Evolutionary conservation across 1,284 basidiomycete species (phyloP).

Genomic region (Megacollybia platyphylla): DNA sequence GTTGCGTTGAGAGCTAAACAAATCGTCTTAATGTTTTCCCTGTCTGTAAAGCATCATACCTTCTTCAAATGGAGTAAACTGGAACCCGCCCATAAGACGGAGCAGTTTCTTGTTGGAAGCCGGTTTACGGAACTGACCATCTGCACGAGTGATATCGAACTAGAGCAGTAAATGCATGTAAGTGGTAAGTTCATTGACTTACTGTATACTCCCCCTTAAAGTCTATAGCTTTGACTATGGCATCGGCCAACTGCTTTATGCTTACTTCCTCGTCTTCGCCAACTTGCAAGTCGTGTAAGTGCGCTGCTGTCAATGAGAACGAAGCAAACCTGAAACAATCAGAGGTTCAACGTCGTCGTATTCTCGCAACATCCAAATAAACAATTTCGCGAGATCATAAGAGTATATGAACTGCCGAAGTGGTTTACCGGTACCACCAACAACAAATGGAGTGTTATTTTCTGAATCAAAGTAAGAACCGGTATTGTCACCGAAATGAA

Average conservation of each 20-base stretch:
- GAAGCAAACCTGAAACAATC: constrained; percentile 63
- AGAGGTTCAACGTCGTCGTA: constrained; percentile 84
- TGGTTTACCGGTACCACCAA: constrained; percentile 79
- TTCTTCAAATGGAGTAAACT: constrained; percentile 77
- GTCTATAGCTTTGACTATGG: constrained; percentile 68
- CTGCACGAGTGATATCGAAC: constrained; percentile 60
- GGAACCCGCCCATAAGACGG: constrained; percentile 55
- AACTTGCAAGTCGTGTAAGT: constrained; percentile 30
- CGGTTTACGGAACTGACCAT: constrained; percentile 88
- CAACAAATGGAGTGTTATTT: constrained; percentile 70
- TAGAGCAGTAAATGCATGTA: constrained; percentile 8
- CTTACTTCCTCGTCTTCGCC: constrained; percentile 85
- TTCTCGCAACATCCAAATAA: constrained; percentile 84
- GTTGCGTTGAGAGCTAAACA: constrained; percentile 49
- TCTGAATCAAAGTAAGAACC: constrained; percentile 29
- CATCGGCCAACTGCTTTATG: constrained; percentile 75
- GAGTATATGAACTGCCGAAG: constrained; percentile 91
- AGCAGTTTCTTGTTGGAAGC: constrained; percentile 83
- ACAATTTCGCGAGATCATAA: constrained; percentile 81
- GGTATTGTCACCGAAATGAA: background rate
- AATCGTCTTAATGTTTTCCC: background rate
- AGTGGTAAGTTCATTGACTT: constrained; percentile 10
- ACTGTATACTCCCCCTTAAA: constrained; percentile 66
- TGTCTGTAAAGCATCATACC: constrained; percentile 26
- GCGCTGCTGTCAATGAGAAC: background rate